Percentiles rank a stretch among this genome's conserved stretches.
Conservation (phyloP, 1,284 basidiomycete genomes). For the Boletus hoseneyae region DNA sequence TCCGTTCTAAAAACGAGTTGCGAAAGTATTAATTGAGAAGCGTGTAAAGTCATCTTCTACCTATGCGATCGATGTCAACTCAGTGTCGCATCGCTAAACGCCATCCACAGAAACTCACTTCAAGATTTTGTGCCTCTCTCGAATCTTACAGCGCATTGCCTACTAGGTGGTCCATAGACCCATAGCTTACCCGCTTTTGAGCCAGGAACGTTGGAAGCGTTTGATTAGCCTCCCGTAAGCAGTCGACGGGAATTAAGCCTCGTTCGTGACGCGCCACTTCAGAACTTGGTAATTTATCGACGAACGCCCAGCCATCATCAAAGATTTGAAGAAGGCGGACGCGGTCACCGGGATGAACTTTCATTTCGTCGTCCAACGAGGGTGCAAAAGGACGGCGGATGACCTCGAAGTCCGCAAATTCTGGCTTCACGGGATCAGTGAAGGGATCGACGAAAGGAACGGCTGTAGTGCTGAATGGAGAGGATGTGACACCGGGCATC, state of each 20-base stretch:
- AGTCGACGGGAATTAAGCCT: constrained; percentile 60
- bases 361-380: constrained; percentile 56
- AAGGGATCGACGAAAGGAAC: constrained; percentile 40
- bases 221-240: constrained; percentile 47
- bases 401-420: constrained; percentile 41
- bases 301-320: constrained; percentile 66
- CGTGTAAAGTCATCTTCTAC: not conserved
- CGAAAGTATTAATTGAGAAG: not conserved
- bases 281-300: constrained; percentile 39
- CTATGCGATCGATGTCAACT: constrained; percentile 3
- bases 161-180: not conserved
- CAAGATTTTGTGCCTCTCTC: not conserved
- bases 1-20: constrained; percentile 3
- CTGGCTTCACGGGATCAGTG: constrained; percentile 31
- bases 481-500: not conserved
- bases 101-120: constrained; percentile 7
- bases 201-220: constrained; percentile 49
- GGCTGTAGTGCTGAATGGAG: constrained; percentile 8
- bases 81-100: not conserved
- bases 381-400: constrained; percentile 57
- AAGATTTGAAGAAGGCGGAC: constrained; percentile 53
- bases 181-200: constrained; percentile 45
- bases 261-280: constrained; percentile 6
- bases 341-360: constrained; percentile 47
- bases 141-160: constrained; percentile 1